Evolutionary conservation across 352 stramenopile genomes (phyloP), one percentile per base, ranked within the genome.

Genomic region (Phytophthora hybrid): DNA sequence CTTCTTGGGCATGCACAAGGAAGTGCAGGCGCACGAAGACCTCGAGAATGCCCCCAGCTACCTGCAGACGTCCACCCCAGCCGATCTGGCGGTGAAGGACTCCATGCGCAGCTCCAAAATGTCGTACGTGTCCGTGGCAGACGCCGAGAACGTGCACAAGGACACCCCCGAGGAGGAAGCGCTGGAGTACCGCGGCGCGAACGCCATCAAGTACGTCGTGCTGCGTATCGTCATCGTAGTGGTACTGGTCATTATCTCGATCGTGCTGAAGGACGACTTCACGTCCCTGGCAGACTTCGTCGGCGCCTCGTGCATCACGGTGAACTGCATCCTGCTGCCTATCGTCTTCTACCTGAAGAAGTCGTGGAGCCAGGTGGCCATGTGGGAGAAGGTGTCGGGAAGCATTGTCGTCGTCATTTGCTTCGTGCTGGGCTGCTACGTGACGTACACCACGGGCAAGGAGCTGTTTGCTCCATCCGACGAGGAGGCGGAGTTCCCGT

Each of bases 1-100:
- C 9, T 39, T 85, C 10, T 69, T 90, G n/a, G 81, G 81, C 18
- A 85, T 90, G 73, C 83, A 90, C 74, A 74, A 78, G 62, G 16
- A 32, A 5, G 10, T 23, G 1, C 23, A 14, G 34, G 14, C 34
- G 34, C 7, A 41, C 14, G 53, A 69, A 3, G 71, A 74, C 56
- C 47, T 76, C 14, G 71, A 74, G 37, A 59, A 51, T 26, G 49
- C 23, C 7, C 46, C 49, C 7, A 73, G 14, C 59, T 73, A 68
- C 52, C 16, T 54, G 1, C 32, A 73, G 29, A 18, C 32, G 1
- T 29, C 66, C 18, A 67, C 58, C 5, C 67, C 59, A 10, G 55
- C 18, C 58, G 49, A 66, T 9, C 55, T 14, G 9, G 46, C 53
- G 18, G 59, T 54, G 23, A 49, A 68, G 44, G 54, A 69, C 19